Conservation (phyloP, 2,329 filamentous ascomycete species). For the Phaeosphaeria sp. region DNA sequence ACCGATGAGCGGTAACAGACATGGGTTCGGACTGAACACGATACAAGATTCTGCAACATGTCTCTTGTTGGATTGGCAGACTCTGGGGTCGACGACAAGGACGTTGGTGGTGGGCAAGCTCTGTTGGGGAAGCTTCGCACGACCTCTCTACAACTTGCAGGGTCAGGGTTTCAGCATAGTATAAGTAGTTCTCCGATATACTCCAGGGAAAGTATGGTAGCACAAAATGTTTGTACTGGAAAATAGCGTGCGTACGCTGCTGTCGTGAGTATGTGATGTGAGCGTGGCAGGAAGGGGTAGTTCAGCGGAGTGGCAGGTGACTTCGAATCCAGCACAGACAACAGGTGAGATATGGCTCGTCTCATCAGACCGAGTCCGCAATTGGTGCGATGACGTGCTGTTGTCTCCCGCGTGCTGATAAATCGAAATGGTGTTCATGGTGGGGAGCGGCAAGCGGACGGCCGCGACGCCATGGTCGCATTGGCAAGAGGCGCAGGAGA, state of each 20-base stretch:
- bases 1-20: not conserved
- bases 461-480: slow-evolving; percentile 1
- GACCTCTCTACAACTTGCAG: slow-evolving; percentile 5
- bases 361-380: slow-evolving; percentile 2
- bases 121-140: not conserved
- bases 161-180: slow-evolving; percentile 10
- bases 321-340: not conserved
- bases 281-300: not conserved
- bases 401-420: slow-evolving; percentile 33
- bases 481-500: slow-evolving; percentile 3
- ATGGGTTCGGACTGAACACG: not conserved
- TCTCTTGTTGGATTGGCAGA: slow-evolving; percentile 7
- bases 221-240: slow-evolving; percentile 1
- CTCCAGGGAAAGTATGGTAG: slow-evolving; percentile 9
- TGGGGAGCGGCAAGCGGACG: slow-evolving; percentile 17
- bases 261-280: not conserved
- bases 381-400: slow-evolving; percentile 20
- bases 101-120: not conserved
- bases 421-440: slow-evolving; percentile 27
- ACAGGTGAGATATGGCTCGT: not conserved
- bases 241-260: not conserved
- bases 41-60: not conserved
- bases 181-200: slow-evolving; percentile 16
- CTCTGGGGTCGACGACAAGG: slow-evolving; percentile 6
- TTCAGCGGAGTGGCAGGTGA: not conserved